Evolutionary conservation across 495 filamentous ascomycete genomes (phyloP).

Genomic region (Annulohypoxylon stygium): DNA sequence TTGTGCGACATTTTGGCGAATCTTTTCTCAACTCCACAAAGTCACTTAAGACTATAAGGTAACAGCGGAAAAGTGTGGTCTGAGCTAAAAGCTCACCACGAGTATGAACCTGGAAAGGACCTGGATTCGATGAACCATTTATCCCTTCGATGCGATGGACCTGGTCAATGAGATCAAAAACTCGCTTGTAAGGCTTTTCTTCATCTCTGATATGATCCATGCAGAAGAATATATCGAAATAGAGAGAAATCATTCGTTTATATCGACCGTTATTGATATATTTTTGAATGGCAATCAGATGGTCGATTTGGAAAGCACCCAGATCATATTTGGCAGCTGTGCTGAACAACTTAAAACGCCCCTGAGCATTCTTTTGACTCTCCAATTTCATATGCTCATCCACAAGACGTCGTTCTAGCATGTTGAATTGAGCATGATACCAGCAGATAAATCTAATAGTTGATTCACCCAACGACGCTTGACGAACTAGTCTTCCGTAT

Average conservation of each 20-base stretch:
- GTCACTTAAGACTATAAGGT: conserved; percentile 64
- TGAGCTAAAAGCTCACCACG: conserved; percentile 58
- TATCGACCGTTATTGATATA: conserved; percentile 23
- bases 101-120: conserved; percentile 51
- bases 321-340: not conserved
- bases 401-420: conserved; percentile 26
- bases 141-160: conserved; percentile 52
- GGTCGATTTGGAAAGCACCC: not conserved
- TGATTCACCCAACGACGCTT: conserved; percentile 71
- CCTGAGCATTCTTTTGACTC: not conserved
- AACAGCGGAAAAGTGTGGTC: conserved; percentile 62
- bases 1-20: not conserved
- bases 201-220: conserved; percentile 52
- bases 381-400: conserved; percentile 31
- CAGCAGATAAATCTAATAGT: conserved; percentile 74
- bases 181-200: conserved; percentile 67
- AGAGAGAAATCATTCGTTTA: conserved; percentile 50
- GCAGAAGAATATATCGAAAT: conserved; percentile 56
- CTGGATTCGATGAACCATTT: not conserved
- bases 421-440: conserved; percentile 34
- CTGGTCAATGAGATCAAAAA: conserved; percentile 61
- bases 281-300: conserved; percentile 15
- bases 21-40: conserved; percentile 55
- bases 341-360: not conserved
- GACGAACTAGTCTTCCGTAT: conserved; percentile 74